Base-by-base conservation (phyloP, 2,329 filamentous ascomycete species). In the Venturia aucupariae region DNA sequence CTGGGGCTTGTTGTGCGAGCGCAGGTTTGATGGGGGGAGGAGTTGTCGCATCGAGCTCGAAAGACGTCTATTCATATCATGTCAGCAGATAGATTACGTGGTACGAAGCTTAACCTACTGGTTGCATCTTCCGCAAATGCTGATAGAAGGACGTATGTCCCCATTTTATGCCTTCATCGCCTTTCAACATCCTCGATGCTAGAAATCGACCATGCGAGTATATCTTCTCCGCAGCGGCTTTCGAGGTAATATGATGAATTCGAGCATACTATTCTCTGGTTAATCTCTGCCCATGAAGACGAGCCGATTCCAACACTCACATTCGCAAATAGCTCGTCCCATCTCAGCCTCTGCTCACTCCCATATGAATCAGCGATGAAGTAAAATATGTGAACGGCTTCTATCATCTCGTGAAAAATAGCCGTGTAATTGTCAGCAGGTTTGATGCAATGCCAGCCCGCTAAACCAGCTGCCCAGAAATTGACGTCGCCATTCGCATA, bases 401-500 rank as follows among this genome's bases (percentile, higher is more conserved):
- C 81, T 62, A 82, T 79, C 79, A 89, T 88, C 60, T 80, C 77
- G 38, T 81, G 74, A 72, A 83, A 86, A 35, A 84, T 83, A 6
- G 74, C 69, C 61, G 76, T 75, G 72, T 90, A 92, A 2, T 75
- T 72, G 11, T 77, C 70, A n/a, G 82, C 77, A 1, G 89, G 87
- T 39, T 77, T 77, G 51, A 91, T 80, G 70, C 87, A 83, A 71
- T 85, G 90, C 86, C 87, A 90, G 55, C 87, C 88, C 15, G 85
- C 82, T 63, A 78, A 73, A 44, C 86, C 86, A 38, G 80, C 78
- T 0, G 87, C 85, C 88, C 88, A 91, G 38, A 89, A 77, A n/a
- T 83, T 78, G 4, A 83, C 79, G 22, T 79, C 77, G 0, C 80
- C 80, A 61, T 83, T 80, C 39, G 87, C 84, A 15, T 85, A 75